Percentiles rank a stretch among this genome's conserved stretches.
phyloP scores from a whole-genome alignment of 345 rosid genomes.

The Orychophragmus violaceus region DNA sequence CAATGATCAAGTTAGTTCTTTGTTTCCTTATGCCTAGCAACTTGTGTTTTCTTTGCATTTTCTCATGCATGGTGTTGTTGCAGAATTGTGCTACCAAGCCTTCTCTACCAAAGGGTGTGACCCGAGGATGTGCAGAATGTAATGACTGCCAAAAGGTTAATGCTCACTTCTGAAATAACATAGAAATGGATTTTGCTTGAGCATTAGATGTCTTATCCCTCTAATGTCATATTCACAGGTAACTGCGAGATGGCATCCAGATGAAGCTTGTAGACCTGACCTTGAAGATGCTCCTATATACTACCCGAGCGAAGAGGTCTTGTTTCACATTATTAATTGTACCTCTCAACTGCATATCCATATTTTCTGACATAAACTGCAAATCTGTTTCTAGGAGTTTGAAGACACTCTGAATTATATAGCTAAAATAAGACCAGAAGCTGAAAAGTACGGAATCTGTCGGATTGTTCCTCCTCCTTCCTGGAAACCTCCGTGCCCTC shows the following conservation, averaged over 20 bases:
- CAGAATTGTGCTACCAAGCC: constrained; percentile 49
- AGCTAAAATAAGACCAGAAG: constrained; percentile 67
- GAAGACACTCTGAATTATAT: constrained; percentile 85
- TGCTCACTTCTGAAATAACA: neutral
- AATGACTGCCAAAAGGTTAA: constrained; percentile 85
- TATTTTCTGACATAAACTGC: constrained; percentile 23
- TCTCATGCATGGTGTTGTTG: constrained; percentile 27
- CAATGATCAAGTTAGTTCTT: constrained; percentile 50
- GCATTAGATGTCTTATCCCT: neutral
- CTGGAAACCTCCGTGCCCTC: constrained; percentile 94
- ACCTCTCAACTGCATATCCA: constrained; percentile 3
- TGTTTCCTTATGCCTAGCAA: neutral
- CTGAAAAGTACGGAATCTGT: constrained; percentile 93
- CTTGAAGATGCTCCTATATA: constrained; percentile 84
- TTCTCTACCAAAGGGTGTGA: constrained; percentile 71
- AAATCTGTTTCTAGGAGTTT: constrained; percentile 62
- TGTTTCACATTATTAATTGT: constrained; percentile 15
- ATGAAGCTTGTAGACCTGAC: constrained; percentile 57
- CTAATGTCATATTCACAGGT: constrained; percentile 46
- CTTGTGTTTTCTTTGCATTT: constrained; percentile 1
- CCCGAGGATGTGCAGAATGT: constrained; percentile 72
- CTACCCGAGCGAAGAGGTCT: constrained; percentile 94
- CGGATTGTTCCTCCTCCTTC: constrained; percentile 96
- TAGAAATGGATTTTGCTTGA: neutral
- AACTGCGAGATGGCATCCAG: constrained; percentile 74